These are phyloP conservation scores for Nidularia pulvinata DNA, from an alignment of 768 basidiomycete genomes.

Conservation along the genomic window DNA sequence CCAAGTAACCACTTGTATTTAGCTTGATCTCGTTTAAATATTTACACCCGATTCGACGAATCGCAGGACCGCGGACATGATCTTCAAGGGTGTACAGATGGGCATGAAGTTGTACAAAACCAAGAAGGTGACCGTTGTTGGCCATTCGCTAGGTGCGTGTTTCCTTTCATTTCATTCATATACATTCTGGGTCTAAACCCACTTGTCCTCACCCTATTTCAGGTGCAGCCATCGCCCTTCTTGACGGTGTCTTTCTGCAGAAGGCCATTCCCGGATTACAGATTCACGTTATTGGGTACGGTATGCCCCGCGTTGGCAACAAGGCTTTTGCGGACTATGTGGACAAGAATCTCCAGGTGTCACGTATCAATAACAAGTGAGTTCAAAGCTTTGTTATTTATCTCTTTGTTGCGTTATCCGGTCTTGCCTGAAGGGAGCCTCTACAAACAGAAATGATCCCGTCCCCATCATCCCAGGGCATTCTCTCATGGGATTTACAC, in stretches of 20 bases:
- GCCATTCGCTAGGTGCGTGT: conserved; percentile 1
- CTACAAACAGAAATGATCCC: background rate
- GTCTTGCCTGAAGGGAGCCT: too few relatives aligned
- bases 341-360: background rate
- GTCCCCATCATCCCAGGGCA: background rate
- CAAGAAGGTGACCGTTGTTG: background rate
- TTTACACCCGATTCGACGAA: background rate
- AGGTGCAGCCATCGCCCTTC: background rate
- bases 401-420: too few relatives aligned
- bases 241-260: background rate
- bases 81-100: background rate
- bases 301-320: background rate
- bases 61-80: background rate
- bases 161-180: too few relatives aligned
- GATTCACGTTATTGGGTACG: background rate
- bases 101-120: background rate
- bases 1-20: background rate
- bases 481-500: background rate
- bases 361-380: background rate
- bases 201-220: too few relatives aligned
- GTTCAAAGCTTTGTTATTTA: background rate
- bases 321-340: background rate
- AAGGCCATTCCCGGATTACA: background rate
- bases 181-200: too few relatives aligned
- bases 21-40: background rate